phyloP scores from a whole-genome alignment of 495 filamentous ascomycete genomes.

The Penicillium ochrochloron region DNA sequence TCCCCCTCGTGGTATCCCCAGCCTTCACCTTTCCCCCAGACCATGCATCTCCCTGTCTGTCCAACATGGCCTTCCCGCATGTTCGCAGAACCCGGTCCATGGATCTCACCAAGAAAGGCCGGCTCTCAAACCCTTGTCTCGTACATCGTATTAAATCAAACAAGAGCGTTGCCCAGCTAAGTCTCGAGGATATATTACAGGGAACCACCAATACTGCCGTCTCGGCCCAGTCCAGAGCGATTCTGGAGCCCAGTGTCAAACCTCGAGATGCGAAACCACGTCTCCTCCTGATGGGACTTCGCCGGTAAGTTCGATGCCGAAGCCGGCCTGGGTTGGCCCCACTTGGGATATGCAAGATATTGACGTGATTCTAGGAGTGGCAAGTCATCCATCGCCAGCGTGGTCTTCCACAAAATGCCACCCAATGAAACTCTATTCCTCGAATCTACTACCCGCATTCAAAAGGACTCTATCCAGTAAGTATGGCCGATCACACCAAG shows the following conservation, averaged over 20 bases:
- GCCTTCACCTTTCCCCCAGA: background rate
- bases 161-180: constrained; percentile 45
- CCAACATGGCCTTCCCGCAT: constrained; percentile 22
- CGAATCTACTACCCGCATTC: constrained; percentile 89
- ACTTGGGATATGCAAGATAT: background rate
- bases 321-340: background rate
- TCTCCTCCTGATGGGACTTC: constrained; percentile 91
- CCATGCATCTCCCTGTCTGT: constrained; percentile 3
- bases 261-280: constrained; percentile 71
- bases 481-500: constrained; percentile 25
- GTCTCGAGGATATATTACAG: constrained; percentile 42
- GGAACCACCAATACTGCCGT: constrained; percentile 31
- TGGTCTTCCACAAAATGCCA: constrained; percentile 96
- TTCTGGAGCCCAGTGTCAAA: constrained; percentile 38
- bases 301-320: constrained; percentile 63
- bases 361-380: constrained; percentile 68
- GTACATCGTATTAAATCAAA: constrained; percentile 14
- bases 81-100: constrained; percentile 21
- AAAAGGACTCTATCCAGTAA: constrained; percentile 91
- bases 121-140: constrained; percentile 12
- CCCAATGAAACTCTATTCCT: constrained; percentile 93
- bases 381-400: constrained; percentile 96
- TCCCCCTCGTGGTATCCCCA: constrained; percentile 4
- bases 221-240: constrained; percentile 35
- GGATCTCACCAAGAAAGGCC: constrained; percentile 10